These are phyloP conservation scores for Talaromyces proteolyticus DNA, from an alignment of 495 filamentous ascomycete species.

Conservation along the genomic window DNA sequence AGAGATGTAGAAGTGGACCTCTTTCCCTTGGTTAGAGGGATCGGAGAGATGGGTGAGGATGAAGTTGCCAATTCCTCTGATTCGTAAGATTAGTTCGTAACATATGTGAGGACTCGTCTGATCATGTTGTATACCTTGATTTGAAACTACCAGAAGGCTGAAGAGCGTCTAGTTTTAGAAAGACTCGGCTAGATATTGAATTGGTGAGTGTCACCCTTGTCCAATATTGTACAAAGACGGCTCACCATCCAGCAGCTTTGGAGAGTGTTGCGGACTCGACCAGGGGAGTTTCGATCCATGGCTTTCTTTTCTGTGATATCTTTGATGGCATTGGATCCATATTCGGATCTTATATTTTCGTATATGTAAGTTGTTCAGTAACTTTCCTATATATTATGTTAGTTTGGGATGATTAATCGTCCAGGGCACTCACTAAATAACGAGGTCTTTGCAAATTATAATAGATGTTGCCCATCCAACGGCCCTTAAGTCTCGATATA, in stretches of 20 bases:
- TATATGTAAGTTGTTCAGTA: no score
- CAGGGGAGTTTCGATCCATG: constrained; percentile 68
- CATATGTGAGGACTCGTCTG: background rate
- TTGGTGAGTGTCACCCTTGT: constrained; percentile 11
- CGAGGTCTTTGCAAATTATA: no score
- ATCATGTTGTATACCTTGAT: constrained; percentile 53
- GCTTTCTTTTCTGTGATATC: constrained; percentile 25
- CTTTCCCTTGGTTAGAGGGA: constrained; percentile 20
- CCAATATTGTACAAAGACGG: background rate
- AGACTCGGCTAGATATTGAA: constrained; percentile 53
- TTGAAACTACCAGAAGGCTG: constrained; percentile 94
- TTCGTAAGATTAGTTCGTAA: background rate
- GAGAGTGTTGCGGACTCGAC: constrained; percentile 63
- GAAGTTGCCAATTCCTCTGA: constrained; percentile 70
- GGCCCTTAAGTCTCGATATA: no score
- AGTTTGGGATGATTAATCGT: no score
- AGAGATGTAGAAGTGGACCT: constrained; percentile 75
- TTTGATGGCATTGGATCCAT: background rate
- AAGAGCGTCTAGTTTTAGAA: constrained; percentile 84
- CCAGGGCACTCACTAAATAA: no score
- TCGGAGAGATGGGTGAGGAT: constrained; percentile 47
- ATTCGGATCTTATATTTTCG: no score
- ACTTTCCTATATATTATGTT: no score
- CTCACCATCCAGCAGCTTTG: constrained; percentile 63
- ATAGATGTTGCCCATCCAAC: no score